Conservation (phyloP, 257 asterid genomes). For the Solanum gracilifrons region DNA sequence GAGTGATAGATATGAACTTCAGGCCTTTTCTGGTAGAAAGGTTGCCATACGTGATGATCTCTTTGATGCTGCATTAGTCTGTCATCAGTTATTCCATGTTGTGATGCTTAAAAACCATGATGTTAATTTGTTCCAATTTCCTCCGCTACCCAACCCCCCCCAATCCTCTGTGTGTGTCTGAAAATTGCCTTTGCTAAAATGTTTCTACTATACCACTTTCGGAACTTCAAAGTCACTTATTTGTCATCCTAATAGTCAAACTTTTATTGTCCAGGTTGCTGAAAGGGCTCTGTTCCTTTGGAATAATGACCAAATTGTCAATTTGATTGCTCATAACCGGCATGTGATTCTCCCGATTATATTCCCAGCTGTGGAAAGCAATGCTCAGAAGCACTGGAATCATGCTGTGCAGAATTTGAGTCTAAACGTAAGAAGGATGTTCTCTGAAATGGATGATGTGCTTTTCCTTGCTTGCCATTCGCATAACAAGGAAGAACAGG, state of each 20-base stretch:
- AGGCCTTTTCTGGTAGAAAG: not conserved
- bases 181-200: not conserved
- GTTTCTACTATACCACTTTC: not conserved
- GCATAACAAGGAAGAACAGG: conserved; percentile 41
- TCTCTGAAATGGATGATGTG: conserved; percentile 64
- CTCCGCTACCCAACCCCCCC: not conserved
- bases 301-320: conserved; percentile 39
- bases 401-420: conserved; percentile 62
- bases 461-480: conserved; percentile 46
- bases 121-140: not conserved
- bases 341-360: conserved; percentile 63
- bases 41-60: not conserved
- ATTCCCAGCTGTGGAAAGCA: conserved; percentile 66
- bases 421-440: conserved; percentile 51
- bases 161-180: not conserved
- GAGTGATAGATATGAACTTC: not conserved
- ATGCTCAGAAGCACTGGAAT: conserved; percentile 71
- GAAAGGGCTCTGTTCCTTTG: conserved; percentile 48
- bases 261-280: conserved; percentile 46
- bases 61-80: not conserved
- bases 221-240: not conserved
- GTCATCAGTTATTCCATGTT: not conserved
- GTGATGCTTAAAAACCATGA: not conserved
- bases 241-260: not conserved
- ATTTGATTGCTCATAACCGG: conserved; percentile 61